Evolutionary conservation across 2,329 filamentous ascomycete genomes (phyloP).

Genomic region (Sporothrix mexicana): DNA sequence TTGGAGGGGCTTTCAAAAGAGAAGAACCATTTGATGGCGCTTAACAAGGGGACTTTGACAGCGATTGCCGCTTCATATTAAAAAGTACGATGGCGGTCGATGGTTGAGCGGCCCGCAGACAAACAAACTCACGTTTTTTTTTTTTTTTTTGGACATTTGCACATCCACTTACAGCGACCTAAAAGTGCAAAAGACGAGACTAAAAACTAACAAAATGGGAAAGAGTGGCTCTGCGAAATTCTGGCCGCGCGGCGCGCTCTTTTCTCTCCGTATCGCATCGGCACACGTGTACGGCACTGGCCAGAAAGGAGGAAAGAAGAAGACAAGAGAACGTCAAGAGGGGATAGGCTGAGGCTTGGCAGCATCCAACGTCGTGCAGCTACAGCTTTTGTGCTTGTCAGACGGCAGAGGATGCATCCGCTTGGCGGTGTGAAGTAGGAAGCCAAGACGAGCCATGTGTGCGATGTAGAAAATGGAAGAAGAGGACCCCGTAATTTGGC

Average conservation of each 20-base stretch:
- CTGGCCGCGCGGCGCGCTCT: constrained; percentile 16
- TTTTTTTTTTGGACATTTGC: not conserved
- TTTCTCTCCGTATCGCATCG: not conserved
- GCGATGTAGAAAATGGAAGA: not conserved
- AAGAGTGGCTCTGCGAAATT: not conserved
- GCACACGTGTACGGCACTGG: constrained; percentile 11
- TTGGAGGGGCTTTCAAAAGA: not conserved
- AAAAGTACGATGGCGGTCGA: not conserved
- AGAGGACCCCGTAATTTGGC: no score
- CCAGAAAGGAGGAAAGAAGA: not conserved
- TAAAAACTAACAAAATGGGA: not conserved
- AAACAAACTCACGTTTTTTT: not conserved
- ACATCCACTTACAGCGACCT: not conserved
- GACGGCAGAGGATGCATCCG: not conserved
- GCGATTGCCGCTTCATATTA: constrained; percentile 1
- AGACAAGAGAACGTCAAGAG: not conserved
- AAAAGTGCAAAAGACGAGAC: not conserved
- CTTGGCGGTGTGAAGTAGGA: constrained; percentile 4
- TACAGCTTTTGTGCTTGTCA: not conserved
- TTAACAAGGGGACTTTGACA: not conserved
- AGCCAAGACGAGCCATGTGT: not conserved
- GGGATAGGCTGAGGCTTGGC: not conserved
- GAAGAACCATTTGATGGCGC: not conserved
- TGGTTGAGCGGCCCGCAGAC: not conserved
- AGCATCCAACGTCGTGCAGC: not conserved